These are phyloP conservation scores for Cyamopsis tetragonoloba DNA, from an alignment of 306 rosid genomes.

Conservation along the genomic window DNA sequence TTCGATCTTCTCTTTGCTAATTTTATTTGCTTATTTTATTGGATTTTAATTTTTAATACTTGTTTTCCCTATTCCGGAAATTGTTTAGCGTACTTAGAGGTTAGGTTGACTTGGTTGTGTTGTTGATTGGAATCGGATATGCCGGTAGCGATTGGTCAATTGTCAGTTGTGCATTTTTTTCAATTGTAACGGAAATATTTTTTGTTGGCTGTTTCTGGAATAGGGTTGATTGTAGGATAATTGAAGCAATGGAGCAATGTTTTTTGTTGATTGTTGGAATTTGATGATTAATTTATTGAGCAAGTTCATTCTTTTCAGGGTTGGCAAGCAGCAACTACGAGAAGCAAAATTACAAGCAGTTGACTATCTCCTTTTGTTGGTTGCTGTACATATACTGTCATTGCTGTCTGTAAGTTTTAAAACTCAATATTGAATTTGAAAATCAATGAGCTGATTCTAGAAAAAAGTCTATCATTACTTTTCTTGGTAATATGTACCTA, in stretches of 20 bases:
- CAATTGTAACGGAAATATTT: background rate
- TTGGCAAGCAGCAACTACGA: too few relatives aligned
- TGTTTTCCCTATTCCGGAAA: background rate
- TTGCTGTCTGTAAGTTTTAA: too few relatives aligned
- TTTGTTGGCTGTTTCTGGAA: conserved; percentile 1
- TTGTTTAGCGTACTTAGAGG: background rate
- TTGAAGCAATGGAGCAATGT: background rate
- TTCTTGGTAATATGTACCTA: too few relatives aligned
- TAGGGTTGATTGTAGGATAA: conserved; percentile 6
- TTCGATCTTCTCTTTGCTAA: background rate
- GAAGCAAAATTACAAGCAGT: too few relatives aligned
- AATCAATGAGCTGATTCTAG: too few relatives aligned
- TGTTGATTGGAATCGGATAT: conserved; percentile 16
- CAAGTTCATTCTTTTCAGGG: too few relatives aligned
- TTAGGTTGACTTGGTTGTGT: background rate
- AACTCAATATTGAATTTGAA: too few relatives aligned
- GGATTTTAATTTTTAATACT: background rate
- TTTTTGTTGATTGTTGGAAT: background rate
- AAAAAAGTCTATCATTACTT: too few relatives aligned
- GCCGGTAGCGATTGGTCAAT: conserved; percentile 11
- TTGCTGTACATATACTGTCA: too few relatives aligned
- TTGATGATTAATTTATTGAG: too few relatives aligned
- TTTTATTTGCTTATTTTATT: too few relatives aligned
- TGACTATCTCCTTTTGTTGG: too few relatives aligned
- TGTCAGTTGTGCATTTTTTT: background rate